A percentile compares a stretch with the other conserved stretches of the same genome.
Conservation (phyloP, 1,284 basidiomycete genomes). For the Cutaneotrichosporon mucoides region DNA sequence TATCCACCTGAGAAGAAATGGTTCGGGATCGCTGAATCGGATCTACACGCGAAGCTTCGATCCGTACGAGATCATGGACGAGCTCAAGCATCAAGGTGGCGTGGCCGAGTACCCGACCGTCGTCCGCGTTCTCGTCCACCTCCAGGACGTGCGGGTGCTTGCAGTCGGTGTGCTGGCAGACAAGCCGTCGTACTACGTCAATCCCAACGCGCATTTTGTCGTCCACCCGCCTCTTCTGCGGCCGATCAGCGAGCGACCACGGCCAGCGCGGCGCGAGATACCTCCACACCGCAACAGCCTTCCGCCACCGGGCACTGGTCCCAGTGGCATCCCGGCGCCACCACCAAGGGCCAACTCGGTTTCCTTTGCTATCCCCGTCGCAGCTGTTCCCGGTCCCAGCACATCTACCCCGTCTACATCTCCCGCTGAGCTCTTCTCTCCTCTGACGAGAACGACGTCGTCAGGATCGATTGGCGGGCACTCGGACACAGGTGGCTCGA, state of each 20-base stretch:
- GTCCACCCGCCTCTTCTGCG: conserved; percentile 43
- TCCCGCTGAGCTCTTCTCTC: background rate
- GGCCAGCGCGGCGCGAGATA: background rate
- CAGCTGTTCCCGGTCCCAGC: background rate
- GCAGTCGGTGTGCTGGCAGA: conserved; percentile 34
- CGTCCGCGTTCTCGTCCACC: conserved; percentile 35
- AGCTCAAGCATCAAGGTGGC: conserved; percentile 44
- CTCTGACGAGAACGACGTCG: background rate
- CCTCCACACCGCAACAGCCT: background rate
- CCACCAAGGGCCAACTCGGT: background rate
- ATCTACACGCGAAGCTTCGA: conserved; percentile 44
- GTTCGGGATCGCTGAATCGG: conserved; percentile 39
- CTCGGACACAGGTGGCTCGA: background rate
- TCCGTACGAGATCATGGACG: conserved; percentile 42
- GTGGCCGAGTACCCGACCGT: conserved; percentile 33
- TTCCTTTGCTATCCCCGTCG: background rate
- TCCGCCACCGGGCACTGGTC: background rate
- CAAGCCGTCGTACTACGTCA: conserved; percentile 35
- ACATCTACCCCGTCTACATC: background rate
- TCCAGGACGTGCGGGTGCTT: conserved; percentile 44
- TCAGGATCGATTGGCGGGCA: background rate
- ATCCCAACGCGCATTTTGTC: conserved; percentile 42
- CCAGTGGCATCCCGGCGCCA: background rate
- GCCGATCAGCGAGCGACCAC: background rate
- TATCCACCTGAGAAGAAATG: conserved; percentile 42